A percentile compares a stretch with the other conserved stretches of the same genome.
Evolutionary conservation across 1,139 yeast genomes (phyloP).

Genomic region (Saccharomyces hybrid): DNA sequence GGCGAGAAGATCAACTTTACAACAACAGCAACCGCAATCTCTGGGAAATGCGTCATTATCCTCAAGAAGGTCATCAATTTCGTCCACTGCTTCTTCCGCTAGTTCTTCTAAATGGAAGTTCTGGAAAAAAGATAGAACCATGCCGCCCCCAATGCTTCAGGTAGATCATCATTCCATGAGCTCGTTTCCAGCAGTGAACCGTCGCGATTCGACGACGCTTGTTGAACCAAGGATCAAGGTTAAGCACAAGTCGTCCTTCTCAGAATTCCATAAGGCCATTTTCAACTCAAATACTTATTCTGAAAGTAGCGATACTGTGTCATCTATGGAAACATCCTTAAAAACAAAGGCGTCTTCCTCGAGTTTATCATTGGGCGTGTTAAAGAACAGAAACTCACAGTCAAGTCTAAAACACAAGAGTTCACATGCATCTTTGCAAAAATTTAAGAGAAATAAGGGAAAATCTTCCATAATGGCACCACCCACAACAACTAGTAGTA

Average conservation of each 20-base stretch:
- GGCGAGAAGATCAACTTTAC: slow-evolving; percentile 4
- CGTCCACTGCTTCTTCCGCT: slow-evolving; percentile 2
- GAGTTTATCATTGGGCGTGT: slow-evolving; percentile 19
- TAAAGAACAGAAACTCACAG: slow-evolving; percentile 26
- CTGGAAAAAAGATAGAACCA: slow-evolving; percentile 24
- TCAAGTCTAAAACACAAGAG: slow-evolving; percentile 26
- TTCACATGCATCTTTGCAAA: slow-evolving; percentile 30
- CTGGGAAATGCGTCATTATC: slow-evolving; percentile 5
- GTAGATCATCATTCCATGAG: slow-evolving; percentile 11
- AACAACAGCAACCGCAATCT: slow-evolving; percentile 7
- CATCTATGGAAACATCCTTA: slow-evolving; percentile 9
- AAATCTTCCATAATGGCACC: slow-evolving; percentile 15
- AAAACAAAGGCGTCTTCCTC: slow-evolving; percentile 26
- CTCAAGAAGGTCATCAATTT: slow-evolving; percentile 15
- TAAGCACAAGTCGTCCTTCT: slow-evolving; percentile 11
- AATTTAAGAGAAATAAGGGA: slow-evolving; percentile 23
- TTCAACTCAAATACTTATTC: slow-evolving; percentile 4
- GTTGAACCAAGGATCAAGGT: neutral
- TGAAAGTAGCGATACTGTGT: neutral
- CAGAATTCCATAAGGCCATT: slow-evolving; percentile 20
- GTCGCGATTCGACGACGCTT: neutral
- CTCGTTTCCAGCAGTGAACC: neutral
- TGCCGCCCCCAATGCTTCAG: neutral
- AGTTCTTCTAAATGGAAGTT: slow-evolving; percentile 29
- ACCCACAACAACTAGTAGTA: slow-evolving; percentile 6